Evolutionary conservation across 2,329 filamentous ascomycete genomes (phyloP).

Genomic region (Aspergillus versicolor): DNA sequence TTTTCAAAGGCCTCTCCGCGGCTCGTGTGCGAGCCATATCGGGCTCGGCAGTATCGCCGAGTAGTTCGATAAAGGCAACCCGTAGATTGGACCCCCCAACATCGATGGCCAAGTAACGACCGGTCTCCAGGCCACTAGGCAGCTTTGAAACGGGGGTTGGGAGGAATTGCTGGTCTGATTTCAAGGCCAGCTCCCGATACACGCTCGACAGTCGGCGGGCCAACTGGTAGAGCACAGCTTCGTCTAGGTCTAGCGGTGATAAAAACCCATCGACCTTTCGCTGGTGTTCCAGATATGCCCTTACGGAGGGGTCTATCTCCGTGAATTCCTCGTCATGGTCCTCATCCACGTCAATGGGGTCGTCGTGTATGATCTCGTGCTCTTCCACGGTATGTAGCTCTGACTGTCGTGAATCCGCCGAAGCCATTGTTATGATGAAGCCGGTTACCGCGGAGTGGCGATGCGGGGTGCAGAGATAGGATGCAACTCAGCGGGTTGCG

Average conservation of each 20-base stretch:
- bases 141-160: constrained; percentile 48
- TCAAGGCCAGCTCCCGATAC: constrained; percentile 44
- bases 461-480: constrained; percentile 10
- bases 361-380: constrained; percentile 28
- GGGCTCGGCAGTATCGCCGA: constrained; percentile 43
- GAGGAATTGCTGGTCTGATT: constrained; percentile 48
- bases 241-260: constrained; percentile 41
- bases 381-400: constrained; percentile 30
- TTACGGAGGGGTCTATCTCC: constrained; percentile 29
- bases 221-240: constrained; percentile 44
- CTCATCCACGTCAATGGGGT: constrained; percentile 33
- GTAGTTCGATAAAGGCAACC: constrained; percentile 56
- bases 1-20: constrained; percentile 43
- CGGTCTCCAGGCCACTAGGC: constrained; percentile 53
- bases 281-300: constrained; percentile 32
- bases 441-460: background rate
- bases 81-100: constrained; percentile 58
- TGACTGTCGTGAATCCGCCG: constrained; percentile 23
- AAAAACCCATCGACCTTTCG: constrained; percentile 42
- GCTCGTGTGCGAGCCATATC: constrained; percentile 31
- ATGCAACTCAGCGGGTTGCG: constrained; percentile 7
- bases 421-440: constrained; percentile 22
- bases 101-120: constrained; percentile 57
- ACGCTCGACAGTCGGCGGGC: constrained; percentile 47
- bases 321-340: constrained; percentile 33